phyloP scores from a whole-genome alignment of 2,329 filamentous ascomycete genomes.

The Rutstroemia sp. region DNA sequence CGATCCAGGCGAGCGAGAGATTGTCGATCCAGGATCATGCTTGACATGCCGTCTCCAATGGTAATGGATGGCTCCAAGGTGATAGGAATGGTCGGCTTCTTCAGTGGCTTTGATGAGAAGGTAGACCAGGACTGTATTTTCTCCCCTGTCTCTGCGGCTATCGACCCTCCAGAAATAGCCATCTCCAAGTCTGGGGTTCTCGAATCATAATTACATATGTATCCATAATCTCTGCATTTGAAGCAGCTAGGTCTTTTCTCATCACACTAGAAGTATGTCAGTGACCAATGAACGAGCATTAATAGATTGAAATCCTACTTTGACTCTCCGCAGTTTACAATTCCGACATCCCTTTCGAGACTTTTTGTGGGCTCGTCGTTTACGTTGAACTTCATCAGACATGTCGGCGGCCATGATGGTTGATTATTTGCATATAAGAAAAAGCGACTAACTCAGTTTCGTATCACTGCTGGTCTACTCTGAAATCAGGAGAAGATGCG shows the following conservation, averaged over 20 bases:
- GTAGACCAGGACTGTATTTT: not conserved
- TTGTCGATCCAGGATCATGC: constrained; percentile 11
- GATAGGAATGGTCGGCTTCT: not conserved
- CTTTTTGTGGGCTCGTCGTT: constrained; percentile 38
- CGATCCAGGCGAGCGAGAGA: constrained; percentile 32
- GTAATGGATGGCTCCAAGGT: not conserved
- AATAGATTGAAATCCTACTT: constrained; percentile 32
- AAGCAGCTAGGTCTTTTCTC: constrained; percentile 42
- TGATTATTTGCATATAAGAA: not conserved
- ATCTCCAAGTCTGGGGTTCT: constrained; percentile 29
- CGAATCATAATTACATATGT: constrained; percentile 40
- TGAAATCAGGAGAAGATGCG: no score
- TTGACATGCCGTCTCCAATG: not conserved
- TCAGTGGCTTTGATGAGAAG: no score
- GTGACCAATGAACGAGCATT: not conserved
- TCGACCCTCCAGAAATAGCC: not conserved
- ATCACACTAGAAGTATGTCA: constrained; percentile 40
- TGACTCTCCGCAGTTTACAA: constrained; percentile 47
- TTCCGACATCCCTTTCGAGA: constrained; percentile 48
- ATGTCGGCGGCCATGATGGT: not conserved
- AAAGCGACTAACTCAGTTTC: no score
- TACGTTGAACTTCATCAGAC: constrained; percentile 3
- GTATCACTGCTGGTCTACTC: no score
- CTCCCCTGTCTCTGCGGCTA: not conserved
- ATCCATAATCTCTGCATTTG: constrained; percentile 41